Evolutionary conservation across 2,329 filamentous ascomycete genomes (phyloP).

Genomic region (Aureobasidium musti): DNA sequence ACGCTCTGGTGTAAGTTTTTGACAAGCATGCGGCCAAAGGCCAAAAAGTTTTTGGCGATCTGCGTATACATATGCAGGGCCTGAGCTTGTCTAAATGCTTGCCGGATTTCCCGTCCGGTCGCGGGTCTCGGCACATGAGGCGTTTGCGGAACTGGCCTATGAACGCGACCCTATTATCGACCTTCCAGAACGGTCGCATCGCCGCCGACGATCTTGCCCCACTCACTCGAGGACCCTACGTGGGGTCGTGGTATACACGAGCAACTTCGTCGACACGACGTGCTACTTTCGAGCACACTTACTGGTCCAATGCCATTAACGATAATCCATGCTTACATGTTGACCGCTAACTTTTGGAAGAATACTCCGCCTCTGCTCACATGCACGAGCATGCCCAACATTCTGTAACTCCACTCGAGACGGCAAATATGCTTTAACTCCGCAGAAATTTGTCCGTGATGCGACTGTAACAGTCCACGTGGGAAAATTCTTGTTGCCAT

Average conservation of each 20-base stretch:
- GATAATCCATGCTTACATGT: not conserved
- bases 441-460: not conserved
- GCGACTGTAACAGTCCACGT: not conserved
- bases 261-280: not conserved
- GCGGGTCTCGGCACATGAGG: conserved; percentile 4
- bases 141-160: not conserved
- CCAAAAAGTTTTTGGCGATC: conserved; percentile 1
- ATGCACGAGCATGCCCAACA: not conserved
- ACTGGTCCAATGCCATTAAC: not conserved
- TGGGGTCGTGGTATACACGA: not conserved
- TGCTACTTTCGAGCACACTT: not conserved
- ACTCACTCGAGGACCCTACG: not conserved
- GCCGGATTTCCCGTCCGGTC: not conserved
- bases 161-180: not conserved
- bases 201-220: not conserved
- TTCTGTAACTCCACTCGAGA: not conserved
- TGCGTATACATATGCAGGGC: not conserved
- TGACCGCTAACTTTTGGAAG: not conserved
- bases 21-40: not conserved
- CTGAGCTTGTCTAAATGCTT: conserved; percentile 21
- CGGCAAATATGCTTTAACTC: not conserved
- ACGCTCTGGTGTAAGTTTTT: not conserved
- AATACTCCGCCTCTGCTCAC: too few relatives aligned
- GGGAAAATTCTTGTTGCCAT: not conserved
- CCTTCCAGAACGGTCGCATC: not conserved